Evolutionary conservation across 1,139 yeast species (phyloP), one percentile per base, ranked within the genome.

Genomic region (Magnusiomyces fungicola): DNA sequence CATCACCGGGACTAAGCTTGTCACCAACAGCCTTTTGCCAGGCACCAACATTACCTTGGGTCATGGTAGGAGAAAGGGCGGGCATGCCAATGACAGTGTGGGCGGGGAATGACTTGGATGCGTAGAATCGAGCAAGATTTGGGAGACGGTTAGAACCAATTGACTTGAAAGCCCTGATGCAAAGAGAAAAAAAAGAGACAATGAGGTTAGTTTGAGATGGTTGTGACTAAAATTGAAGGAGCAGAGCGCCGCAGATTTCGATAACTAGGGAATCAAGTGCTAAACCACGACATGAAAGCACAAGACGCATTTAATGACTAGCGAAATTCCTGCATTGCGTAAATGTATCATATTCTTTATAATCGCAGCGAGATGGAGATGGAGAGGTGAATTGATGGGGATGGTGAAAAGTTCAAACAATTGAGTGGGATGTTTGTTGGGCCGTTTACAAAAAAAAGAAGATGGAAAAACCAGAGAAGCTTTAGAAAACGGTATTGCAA

Each of bases 21-120:
- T 92, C 97, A 64, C 98, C 98, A 47, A 82, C 88, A 48, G 78
- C 71, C 73, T 89, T 90, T 64, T 81, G 78, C 97, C 97, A 92
- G 53, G 79, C 75, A 45, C 90, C 92, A 58, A 92, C 75, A 67
- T 81, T 83, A 66, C 98, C 98, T 66, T 85, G 92, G 55, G 96
- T 85, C 98, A 92, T 92, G 51, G 98, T 92, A 59, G 98, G 98
- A 23, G 97, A 90, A 62, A 92, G 75, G 7, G 98, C 97, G 45
- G 94, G 94, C 94, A 84, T 84, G 66, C 79, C 80, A 61, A 84
- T 83, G 60, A 84, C 81, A 49, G 80, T 75, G 66, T 84, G 92
- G 29, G 65, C 50, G 29, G 75, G 84, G 78, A 58, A 71, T 23
- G 70, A 58, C 50, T 65, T 65, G 46, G 71, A 67, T 39, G 71